Evolutionary conservation across 495 filamentous ascomycete species (phyloP).

Genomic region (Aspergillus nanangensis): DNA sequence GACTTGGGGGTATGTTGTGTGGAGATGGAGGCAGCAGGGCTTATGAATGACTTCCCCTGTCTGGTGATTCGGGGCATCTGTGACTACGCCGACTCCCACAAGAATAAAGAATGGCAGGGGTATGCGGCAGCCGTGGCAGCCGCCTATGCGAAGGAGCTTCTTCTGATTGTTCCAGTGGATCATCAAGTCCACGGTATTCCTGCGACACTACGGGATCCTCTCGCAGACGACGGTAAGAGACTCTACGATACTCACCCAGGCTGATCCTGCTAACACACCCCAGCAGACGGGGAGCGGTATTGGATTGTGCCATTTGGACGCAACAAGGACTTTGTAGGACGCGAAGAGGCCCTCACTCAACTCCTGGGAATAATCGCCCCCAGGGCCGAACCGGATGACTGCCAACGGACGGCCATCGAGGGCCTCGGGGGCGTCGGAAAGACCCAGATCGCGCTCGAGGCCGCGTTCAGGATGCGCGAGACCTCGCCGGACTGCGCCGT

Average conservation of each 20-base stretch:
- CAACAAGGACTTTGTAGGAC: no score
- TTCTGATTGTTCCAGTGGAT: no score
- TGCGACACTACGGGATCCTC: no score
- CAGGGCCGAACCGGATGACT: no score
- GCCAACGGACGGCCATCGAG: constrained; percentile 27
- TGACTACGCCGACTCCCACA: constrained; percentile 26
- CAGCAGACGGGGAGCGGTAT: no score
- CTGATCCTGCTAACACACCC: no score
- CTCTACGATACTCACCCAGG: no score
- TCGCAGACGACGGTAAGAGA: no score
- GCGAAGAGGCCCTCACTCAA: no score
- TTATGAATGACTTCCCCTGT: neutral
- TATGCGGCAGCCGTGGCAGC: constrained; percentile 30
- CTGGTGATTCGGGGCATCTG: neutral
- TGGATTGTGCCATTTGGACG: no score
- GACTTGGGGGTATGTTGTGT: neutral
- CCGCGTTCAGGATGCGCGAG: constrained; percentile 38
- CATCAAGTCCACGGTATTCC: no score
- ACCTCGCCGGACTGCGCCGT: constrained; percentile 35
- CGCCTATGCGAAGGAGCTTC: constrained; percentile 27
- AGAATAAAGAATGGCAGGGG: constrained; percentile 9
- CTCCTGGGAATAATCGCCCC: no score
- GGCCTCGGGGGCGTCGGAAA: constrained; percentile 50
- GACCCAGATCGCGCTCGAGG: constrained; percentile 47
- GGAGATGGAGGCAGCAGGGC: neutral